phyloP scores from a whole-genome alignment of 139 green algal species.

The Tetradesmus obliquus region DNA sequence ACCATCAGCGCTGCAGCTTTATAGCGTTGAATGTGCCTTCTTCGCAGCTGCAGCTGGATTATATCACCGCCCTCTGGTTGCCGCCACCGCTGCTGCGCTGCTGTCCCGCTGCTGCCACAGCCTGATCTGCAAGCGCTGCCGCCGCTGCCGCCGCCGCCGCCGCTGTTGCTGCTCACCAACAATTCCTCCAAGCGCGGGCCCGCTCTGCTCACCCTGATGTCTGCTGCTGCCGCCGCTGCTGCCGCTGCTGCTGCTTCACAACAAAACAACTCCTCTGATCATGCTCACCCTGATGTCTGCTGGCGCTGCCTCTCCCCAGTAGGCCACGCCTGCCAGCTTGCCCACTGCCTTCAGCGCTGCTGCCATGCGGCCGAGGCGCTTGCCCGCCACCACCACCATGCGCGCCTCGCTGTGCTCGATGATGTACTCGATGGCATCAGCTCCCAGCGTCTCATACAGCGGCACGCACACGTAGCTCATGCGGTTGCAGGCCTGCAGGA shows the following conservation, averaged over 20 bases:
- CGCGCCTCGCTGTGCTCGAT: conserved; percentile 78
- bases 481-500: conserved; percentile 91
- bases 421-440: conserved; percentile 94
- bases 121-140: no score
- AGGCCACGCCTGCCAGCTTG: conserved; percentile 67
- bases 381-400: conserved; percentile 66
- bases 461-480: conserved; percentile 89
- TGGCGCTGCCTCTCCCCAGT: conserved; percentile 75
- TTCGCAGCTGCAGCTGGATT: no score
- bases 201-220: no score
- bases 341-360: conserved; percentile 65
- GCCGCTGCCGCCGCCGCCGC: no score
- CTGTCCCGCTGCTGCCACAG: no score
- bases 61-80: no score
- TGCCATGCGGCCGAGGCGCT: conserved; percentile 60
- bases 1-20: no score
- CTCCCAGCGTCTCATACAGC: conserved; percentile 96
- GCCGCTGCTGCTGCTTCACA: not conserved
- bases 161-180: no score
- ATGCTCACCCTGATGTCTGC: conserved; percentile 36
- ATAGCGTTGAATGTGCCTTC: no score
- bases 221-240: no score
- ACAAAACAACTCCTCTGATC: no score
- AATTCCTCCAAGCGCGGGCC: no score
- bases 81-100: not conserved